Evolutionary conservation across 1,284 basidiomycete species (phyloP).

Genomic region (Rhodotorula sp.): DNA sequence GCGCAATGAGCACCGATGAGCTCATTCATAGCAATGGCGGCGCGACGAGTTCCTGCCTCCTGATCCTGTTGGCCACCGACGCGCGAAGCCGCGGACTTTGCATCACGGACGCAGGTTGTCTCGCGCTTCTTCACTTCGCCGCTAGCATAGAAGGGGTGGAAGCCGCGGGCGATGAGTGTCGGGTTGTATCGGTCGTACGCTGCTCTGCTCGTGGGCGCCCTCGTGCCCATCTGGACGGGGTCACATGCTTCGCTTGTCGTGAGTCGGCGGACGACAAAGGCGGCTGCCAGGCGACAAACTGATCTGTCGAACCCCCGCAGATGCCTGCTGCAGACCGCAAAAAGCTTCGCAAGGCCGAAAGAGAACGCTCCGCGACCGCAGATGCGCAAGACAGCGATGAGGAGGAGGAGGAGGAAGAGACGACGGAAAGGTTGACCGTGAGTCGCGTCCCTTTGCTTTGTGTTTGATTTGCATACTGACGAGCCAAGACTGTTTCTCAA

Average conservation of each 20-base stretch:
- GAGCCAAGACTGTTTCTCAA: background rate
- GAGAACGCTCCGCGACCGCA: background rate
- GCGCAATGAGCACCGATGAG: too few species aligned
- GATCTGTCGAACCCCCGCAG: constrained; percentile 4
- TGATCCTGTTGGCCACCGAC: too few species aligned
- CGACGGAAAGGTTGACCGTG: constrained; percentile 28
- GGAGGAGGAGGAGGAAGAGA: constrained; percentile 37
- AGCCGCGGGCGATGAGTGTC: too few species aligned
- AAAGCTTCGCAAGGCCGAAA: background rate
- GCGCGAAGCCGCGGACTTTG: too few species aligned
- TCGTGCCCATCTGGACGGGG: constrained; percentile 43
- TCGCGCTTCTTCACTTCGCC: too few species aligned
- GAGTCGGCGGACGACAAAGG: background rate
- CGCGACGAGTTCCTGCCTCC: too few species aligned
- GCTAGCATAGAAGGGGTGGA: too few species aligned
- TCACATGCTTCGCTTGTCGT: constrained; percentile 36
- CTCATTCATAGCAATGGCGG: too few species aligned
- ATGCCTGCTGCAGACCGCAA: constrained; percentile 31
- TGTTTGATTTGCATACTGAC: too few species aligned
- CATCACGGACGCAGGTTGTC: too few species aligned
- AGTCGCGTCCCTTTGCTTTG: background rate
- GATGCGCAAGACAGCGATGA: background rate
- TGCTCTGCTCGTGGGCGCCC: constrained; percentile 36
- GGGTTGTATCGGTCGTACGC: constrained; percentile 32
- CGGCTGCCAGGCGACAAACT: background rate